A percentile compares a stretch with the other conserved stretches of the same genome.
These are phyloP conservation scores for Verbascum thapsus DNA, from an alignment of 257 asterid genomes.

Conservation along the genomic window DNA sequence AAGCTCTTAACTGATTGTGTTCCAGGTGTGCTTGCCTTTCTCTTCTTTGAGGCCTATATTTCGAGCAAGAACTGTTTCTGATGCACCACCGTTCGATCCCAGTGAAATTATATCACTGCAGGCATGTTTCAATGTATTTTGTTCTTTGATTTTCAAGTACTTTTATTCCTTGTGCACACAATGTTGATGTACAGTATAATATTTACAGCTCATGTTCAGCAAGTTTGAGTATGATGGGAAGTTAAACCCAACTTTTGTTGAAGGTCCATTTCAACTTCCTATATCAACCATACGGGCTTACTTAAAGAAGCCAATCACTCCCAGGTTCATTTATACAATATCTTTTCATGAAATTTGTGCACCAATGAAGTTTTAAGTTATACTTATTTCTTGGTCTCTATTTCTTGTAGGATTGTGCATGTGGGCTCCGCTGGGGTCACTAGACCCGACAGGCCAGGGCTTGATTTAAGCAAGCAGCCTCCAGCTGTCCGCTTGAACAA, in stretches of 20 bases:
- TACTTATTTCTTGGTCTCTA: background rate
- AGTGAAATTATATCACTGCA: constrained; percentile 77
- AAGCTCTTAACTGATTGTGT: constrained; percentile 24
- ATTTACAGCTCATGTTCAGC: constrained; percentile 90
- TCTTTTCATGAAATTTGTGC: constrained; percentile 9
- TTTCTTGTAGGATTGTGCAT: constrained; percentile 68
- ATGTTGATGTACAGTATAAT: constrained; percentile 22
- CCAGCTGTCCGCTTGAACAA: constrained; percentile 97
- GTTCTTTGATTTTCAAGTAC: constrained; percentile 6
- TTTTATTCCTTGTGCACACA: background rate
- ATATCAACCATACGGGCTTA: constrained; percentile 80
- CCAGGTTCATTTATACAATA: constrained; percentile 51
- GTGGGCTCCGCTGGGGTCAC: constrained; percentile 97
- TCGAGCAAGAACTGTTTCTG: constrained; percentile 81
- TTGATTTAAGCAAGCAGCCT: constrained; percentile 95
- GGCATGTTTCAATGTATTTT: constrained; percentile 43
- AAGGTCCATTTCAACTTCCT: constrained; percentile 91
- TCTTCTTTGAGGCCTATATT: constrained; percentile 87
- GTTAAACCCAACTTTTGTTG: constrained; percentile 83
- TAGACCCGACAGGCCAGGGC: constrained; percentile 96
- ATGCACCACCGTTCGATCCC: constrained; percentile 86
- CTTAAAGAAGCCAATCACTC: constrained; percentile 74
- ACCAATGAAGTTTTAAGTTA: constrained; percentile 10
- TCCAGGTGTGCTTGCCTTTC: constrained; percentile 78
- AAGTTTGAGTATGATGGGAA: constrained; percentile 94